Evolutionary conservation across 2,329 filamentous ascomycete genomes (phyloP), one percentile per base, ranked within the genome.

Genomic region (Phoma herbarum): DNA sequence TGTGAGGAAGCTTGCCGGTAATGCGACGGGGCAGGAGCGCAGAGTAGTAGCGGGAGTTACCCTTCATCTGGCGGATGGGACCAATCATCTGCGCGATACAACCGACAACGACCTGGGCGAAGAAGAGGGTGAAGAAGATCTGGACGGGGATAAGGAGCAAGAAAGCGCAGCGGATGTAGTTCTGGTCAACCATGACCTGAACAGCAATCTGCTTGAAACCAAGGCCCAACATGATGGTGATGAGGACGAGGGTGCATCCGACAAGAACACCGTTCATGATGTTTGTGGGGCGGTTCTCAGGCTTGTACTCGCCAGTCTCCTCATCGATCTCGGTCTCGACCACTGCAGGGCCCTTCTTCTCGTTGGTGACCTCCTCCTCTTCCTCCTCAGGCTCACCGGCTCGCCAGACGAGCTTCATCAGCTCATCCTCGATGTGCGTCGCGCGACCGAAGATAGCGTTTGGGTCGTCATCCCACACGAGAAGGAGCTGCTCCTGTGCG

Each of bases 51-150:
- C 90, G 90, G 70, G 90, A 92, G 82, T 93, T 93, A 69, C 83
- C 80, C 42, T 83, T 85, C 73, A 93, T 83, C 75, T 93, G 90
- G 52, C 85, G 84, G 59, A 93, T 85, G 1, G 91, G 90, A 11
- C 91, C 91, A 59, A 93, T 86, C 64, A 90, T 86, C 74, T 93
- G 90, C 2, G 89, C 87, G 69, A 93, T 75, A 71, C 88, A 92
- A 60, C 90, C 90, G 50, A 93, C 81, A 58, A 93, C 89, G 70
- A 92, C 90, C 75, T 93, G 90, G 22, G 83, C 88, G 73, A 94
- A 93, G 83, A 94, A 93, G 75, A 93, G 83, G 2, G 90, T 91
- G 79, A 93, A 92, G 82, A 93, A 92, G 58, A 92, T 82, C 73
- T 92, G 89, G 29, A 93, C 79, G 0, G 90, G 90, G 18, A 86